Conservation (phyloP, 2,329 filamentous ascomycete species). For the Fusarium succisae region DNA sequence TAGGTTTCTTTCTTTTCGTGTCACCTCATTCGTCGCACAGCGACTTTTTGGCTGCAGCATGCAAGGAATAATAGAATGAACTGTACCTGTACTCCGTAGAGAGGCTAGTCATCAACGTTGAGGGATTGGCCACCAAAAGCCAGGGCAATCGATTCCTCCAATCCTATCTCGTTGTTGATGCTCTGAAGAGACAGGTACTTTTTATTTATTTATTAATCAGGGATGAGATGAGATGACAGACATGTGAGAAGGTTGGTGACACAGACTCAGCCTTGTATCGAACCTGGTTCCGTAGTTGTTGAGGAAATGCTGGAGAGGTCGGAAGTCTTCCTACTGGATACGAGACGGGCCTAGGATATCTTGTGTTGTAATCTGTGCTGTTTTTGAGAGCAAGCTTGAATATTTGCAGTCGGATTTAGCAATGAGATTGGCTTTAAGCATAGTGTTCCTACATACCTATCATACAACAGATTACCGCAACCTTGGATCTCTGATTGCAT, state of each 20-base stretch:
- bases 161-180: conserved; percentile 17
- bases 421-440: not conserved
- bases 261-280: conserved; percentile 33
- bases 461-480: not conserved
- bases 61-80: conserved; percentile 34
- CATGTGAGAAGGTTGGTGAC: conserved; percentile 14
- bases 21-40: conserved; percentile 25
- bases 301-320: conserved; percentile 14
- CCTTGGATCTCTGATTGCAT: not conserved
- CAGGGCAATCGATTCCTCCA: conserved; percentile 29
- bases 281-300: not conserved
- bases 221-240: conserved; percentile 13
- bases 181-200: conserved; percentile 7
- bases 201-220: not conserved
- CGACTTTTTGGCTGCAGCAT: conserved; percentile 31
- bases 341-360: not conserved
- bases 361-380: not conserved
- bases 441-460: not conserved
- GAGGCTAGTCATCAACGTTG: conserved; percentile 18
- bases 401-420: not conserved
- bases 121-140: conserved; percentile 34
- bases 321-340: conserved; percentile 32
- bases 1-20: conserved; percentile 14
- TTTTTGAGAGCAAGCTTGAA: not conserved
- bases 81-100: conserved; percentile 1